phyloP scores from a whole-genome alignment of 2,329 filamentous ascomycete genomes.

The Hypoxylon sp. region DNA sequence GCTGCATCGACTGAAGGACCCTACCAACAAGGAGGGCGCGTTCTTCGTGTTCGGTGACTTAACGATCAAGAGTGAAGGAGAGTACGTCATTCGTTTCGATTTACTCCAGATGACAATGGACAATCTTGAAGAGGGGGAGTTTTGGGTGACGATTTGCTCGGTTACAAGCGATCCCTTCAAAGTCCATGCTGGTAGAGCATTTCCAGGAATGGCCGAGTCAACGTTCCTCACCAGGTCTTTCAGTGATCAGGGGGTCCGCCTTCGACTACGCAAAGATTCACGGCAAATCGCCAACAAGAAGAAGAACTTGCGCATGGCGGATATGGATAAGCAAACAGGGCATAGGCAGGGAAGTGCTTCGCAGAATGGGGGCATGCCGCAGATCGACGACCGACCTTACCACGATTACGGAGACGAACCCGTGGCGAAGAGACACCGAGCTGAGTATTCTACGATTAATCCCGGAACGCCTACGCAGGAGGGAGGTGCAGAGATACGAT shows the following conservation, averaged over 20 bases:
- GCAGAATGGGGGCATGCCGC: constrained; percentile 48
- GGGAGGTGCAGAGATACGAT: constrained; percentile 50
- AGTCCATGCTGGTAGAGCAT: constrained; percentile 76
- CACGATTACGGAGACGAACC: constrained; percentile 49
- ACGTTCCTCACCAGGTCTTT: constrained; percentile 86
- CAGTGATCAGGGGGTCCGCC: constrained; percentile 87
- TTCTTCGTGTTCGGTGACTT: constrained; percentile 95
- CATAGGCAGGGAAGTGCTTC: constrained; percentile 38
- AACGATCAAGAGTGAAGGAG: constrained; percentile 81
- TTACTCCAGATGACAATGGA: constrained; percentile 75
- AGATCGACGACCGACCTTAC: constrained; percentile 49
- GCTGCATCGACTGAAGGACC: constrained; percentile 84
- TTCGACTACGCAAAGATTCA: constrained; percentile 87
- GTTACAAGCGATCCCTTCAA: constrained; percentile 71
- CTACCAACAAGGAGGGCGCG: constrained; percentile 81
- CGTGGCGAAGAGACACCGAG: constrained; percentile 48
- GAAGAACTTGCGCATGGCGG: constrained; percentile 55
- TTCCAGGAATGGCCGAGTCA: constrained; percentile 85
- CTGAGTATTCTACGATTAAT: constrained; percentile 47
- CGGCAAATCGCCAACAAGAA: constrained; percentile 69
- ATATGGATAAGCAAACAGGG: constrained; percentile 46
- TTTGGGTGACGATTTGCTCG: constrained; percentile 52
- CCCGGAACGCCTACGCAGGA: constrained; percentile 47
- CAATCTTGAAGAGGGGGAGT: constrained; percentile 46
- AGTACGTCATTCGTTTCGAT: constrained; percentile 81